A percentile compares a stretch with the other conserved stretches of the same genome.
Evolutionary conservation across 2,329 filamentous ascomycete genomes (phyloP).

Genomic region (Lithohypha guttulata): DNA sequence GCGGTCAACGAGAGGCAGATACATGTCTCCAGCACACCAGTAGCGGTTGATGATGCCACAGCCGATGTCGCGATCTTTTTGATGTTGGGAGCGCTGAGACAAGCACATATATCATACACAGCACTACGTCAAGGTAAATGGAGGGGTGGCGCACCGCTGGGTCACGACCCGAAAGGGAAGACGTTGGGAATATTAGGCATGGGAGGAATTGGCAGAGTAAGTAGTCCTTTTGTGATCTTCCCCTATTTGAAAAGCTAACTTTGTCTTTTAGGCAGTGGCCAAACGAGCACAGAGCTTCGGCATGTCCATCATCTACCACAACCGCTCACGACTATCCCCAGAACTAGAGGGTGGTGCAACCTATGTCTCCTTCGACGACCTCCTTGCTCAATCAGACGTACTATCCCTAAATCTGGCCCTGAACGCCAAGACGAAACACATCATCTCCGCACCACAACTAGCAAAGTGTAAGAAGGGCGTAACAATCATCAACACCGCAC

Average conservation of each 20-base stretch:
- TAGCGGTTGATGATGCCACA: conserved; percentile 38
- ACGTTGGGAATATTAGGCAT: conserved; percentile 38
- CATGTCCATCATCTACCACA: conserved; percentile 39
- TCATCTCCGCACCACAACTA: conserved; percentile 36
- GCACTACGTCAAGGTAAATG: conserved; percentile 34
- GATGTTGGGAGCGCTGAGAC: conserved; percentile 37
- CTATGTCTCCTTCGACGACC: conserved; percentile 37
- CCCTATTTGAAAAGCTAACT: conserved; percentile 3
- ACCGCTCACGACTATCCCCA: conserved; percentile 31
- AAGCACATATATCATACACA: conserved; percentile 32
- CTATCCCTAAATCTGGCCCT: conserved; percentile 37
- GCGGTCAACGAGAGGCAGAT: conserved; percentile 40
- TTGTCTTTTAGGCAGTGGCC: conserved; percentile 32
- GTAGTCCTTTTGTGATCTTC: conserved; percentile 10
- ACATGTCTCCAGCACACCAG: conserved; percentile 35
- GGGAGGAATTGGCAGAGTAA: conserved; percentile 38
- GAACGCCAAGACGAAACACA: conserved; percentile 36
- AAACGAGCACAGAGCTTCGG: conserved; percentile 35
- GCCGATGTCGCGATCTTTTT: conserved; percentile 39
- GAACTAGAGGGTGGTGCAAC: conserved; percentile 33
- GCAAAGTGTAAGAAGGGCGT: conserved; percentile 36
- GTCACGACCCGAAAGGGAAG: conserved; percentile 37
- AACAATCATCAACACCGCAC: conserved; percentile 36
- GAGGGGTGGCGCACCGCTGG: conserved; percentile 32
- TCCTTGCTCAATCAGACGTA: conserved; percentile 37